A percentile compares a stretch with the other conserved stretches of the same genome.
phyloP scores from a whole-genome alignment of 164 flowering plant genomes.

The Cinnamomum chago region DNA sequence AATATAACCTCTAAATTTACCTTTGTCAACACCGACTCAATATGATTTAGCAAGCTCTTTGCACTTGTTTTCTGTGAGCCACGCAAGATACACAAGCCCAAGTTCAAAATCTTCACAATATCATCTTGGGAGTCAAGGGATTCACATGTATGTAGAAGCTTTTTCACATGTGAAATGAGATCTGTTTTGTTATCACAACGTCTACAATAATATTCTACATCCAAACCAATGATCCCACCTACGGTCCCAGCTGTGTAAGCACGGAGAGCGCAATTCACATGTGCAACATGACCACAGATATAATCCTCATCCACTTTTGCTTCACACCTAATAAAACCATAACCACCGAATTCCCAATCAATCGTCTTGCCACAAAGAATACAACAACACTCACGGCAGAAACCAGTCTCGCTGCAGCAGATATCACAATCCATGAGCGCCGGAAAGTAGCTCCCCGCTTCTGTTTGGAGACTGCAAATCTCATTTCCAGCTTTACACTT shows the following conservation, averaged over 20 bases:
- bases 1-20: conserved; percentile 23
- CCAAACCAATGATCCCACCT: conserved; percentile 73
- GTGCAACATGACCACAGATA: conserved; percentile 80
- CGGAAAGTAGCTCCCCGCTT: conserved; percentile 20
- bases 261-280: conserved; percentile 72
- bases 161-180: conserved; percentile 53
- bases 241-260: conserved; percentile 85
- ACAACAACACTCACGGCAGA: conserved; percentile 56
- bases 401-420: conserved; percentile 33
- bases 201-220: conserved; percentile 81
- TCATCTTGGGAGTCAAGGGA: conserved; percentile 45
- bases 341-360: conserved; percentile 22
- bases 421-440: conserved; percentile 59
- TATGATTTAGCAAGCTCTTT: conserved; percentile 30
- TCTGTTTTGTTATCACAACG: conserved; percentile 80
- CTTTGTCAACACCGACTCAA: conserved; percentile 41
- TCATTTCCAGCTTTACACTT: conserved; percentile 69
- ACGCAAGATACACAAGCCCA: conserved; percentile 54
- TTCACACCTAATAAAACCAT: conserved; percentile 70
- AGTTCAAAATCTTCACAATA: conserved; percentile 48
- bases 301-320: conserved; percentile 34
- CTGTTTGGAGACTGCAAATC: conserved; percentile 31
- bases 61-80: conserved; percentile 48
- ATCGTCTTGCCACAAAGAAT: conserved; percentile 54
- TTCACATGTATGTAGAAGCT: conserved; percentile 43